These are phyloP conservation scores for Phoenix dactylifera DNA, from an alignment of 176 grass and related monocot genomes.

Conservation along the genomic window DNA sequence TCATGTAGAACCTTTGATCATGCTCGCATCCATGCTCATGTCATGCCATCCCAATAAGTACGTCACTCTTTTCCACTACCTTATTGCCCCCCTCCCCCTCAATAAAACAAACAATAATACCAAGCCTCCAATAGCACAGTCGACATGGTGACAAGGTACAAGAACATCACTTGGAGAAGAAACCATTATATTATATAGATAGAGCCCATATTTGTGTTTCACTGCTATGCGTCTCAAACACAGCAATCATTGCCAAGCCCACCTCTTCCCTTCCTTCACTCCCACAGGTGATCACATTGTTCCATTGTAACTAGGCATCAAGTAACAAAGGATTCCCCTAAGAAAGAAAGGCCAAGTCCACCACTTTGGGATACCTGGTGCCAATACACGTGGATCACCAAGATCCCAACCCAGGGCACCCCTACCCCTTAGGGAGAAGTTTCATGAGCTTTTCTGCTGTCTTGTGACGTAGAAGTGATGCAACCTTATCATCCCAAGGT, in stretches of 20 bases:
- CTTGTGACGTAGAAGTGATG: too few relatives aligned
- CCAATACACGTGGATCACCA: too few relatives aligned
- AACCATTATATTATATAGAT: slow-evolving; percentile 34
- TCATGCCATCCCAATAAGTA: slow-evolving; percentile 22
- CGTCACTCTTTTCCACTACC: slow-evolving; percentile 36
- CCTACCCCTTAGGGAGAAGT: too few relatives aligned
- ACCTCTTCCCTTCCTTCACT: not conserved
- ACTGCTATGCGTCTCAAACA: slow-evolving; percentile 6
- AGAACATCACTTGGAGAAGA: slow-evolving; percentile 62
- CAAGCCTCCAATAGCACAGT: slow-evolving; percentile 17
- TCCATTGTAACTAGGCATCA: not conserved
- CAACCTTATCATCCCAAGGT: too few relatives aligned
- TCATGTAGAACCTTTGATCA: too few relatives aligned
- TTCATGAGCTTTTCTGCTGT: too few relatives aligned
- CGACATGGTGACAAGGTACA: slow-evolving; percentile 51
- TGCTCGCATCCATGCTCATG: slow-evolving; percentile 25
- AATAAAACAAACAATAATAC: slow-evolving; percentile 13
- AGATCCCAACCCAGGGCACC: too few relatives aligned
- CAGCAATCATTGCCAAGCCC: slow-evolving; percentile 29
- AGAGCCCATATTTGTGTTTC: slow-evolving; percentile 7
- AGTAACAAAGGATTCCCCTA: not conserved
- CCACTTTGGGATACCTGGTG: slow-evolving; percentile 28
- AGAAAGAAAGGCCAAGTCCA: slow-evolving; percentile 9
- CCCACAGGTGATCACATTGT: not conserved
- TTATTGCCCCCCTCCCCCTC: slow-evolving; percentile 1